A percentile compares a stretch with the other conserved stretches of the same genome.
Evolutionary conservation across 2,329 filamentous ascomycete species (phyloP).

Genomic region (Juglanconis oblonga): DNA sequence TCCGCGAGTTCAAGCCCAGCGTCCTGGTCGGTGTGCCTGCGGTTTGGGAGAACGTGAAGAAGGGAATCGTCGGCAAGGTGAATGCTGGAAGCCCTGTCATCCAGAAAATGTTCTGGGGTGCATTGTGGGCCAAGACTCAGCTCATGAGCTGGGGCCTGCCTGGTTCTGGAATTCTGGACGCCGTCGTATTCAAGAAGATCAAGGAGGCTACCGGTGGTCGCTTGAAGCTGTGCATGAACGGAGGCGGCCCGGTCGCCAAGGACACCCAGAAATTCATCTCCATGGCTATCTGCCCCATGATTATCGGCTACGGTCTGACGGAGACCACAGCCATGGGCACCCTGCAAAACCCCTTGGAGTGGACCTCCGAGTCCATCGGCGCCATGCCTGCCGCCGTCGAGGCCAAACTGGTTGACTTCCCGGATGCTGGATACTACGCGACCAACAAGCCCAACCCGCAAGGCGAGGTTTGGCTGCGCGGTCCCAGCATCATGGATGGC

Average conservation of each 20-base stretch:
- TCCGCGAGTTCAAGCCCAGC: constrained; percentile 78
- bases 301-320: constrained; percentile 82
- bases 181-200: constrained; percentile 85
- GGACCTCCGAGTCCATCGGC: constrained; percentile 72
- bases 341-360: constrained; percentile 73
- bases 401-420: constrained; percentile 81
- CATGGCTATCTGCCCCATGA: constrained; percentile 85
- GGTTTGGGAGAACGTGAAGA: constrained; percentile 90
- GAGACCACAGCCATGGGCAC: constrained; percentile 78
- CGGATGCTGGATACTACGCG: constrained; percentile 75
- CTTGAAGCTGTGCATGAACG: constrained; percentile 79
- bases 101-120: constrained; percentile 71
- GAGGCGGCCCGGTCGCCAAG: constrained; percentile 78
- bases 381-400: constrained; percentile 72
- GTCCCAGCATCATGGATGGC: constrained; percentile 64
- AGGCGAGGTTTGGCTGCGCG: constrained; percentile 86
- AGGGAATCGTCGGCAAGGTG: constrained; percentile 78
- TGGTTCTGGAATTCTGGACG: constrained; percentile 68
- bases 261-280: constrained; percentile 87
- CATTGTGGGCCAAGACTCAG: constrained; percentile 50
- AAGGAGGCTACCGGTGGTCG: constrained; percentile 84
- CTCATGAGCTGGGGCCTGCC: constrained; percentile 55
- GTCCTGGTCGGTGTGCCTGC: constrained; percentile 84
- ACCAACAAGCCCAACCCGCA: constrained; percentile 75
- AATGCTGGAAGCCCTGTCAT: constrained; percentile 65